Base-by-base conservation (phyloP, 768 basidiomycete species). In the Crassisporium funariophilum region DNA sequence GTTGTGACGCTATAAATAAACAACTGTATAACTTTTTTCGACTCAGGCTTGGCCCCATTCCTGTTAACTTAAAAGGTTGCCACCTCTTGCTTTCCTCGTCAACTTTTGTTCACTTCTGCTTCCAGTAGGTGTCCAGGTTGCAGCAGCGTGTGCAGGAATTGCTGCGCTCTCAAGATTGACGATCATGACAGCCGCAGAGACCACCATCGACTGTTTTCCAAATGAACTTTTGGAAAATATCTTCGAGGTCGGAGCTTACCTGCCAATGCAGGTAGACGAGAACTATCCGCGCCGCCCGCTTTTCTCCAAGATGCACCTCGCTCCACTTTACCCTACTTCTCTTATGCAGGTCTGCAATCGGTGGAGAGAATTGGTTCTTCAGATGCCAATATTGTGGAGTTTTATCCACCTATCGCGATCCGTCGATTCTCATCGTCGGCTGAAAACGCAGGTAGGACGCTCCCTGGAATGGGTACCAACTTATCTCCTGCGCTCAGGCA, bases 141-240 rank as follows among this genome's bases (percentile, higher is more conserved):
- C n/a, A n/a, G n/a, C n/a, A n/a, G n/a, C 31, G 1, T 33, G 12
- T 33, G 31, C 6, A 16, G 12, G 31, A 16, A 6, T 34, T 35
- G 5, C 33, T 35, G 12, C 4, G 31, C 24, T 25, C 13, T 40
- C 31, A 20, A 33, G 17, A 24, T 7, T 43, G 27, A 24, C 8
- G 25, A 35, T 33, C 42, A 11, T 20, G 16, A 5, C 5, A n/a
- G n/a, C n/a, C 36, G n/a, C 35, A 13, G 13, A 36, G 7, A 35
- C 52, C 10, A 47, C 46, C 4, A 49, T 64, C 27, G 34, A 54
- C 23, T 54, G 35, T 31, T 41, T 65, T 22, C 64, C 64, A 11
- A 61, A 62, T 41, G 64, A 65, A 47, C 56, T 65, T 19, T 44
- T 65, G 15, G 64, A 61, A 35, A 52, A 53, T 20, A 60, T 65